Conservation (phyloP, 495 filamentous ascomycete genomes). For the Aspergillus heteromorphus region DNA sequence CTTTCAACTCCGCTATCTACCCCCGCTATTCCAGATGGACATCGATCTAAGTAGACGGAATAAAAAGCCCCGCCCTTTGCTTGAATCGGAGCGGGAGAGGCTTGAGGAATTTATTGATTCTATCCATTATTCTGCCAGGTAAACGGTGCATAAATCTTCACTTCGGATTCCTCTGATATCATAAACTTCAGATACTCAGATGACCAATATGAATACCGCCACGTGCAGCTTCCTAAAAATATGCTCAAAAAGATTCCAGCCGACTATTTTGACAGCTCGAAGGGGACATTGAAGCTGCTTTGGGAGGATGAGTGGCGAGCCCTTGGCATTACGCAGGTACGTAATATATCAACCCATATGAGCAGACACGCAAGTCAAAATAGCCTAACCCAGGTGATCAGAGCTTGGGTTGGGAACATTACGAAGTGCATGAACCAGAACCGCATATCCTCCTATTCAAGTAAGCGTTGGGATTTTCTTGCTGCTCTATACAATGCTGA, state of each 20-base stretch:
- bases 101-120: constrained; percentile 86
- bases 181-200: constrained; percentile 67
- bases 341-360: constrained; percentile 13
- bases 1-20: background rate
- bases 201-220: constrained; percentile 83
- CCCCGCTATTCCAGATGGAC: constrained; percentile 42
- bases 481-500: constrained; percentile 10
- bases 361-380: background rate
- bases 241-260: constrained; percentile 97
- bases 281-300: constrained; percentile 89
- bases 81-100: constrained; percentile 72
- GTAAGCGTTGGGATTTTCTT: constrained; percentile 48
- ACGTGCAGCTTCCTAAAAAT: constrained; percentile 93
- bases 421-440: constrained; percentile 97
- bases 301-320: constrained; percentile 99
- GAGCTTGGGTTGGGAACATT: constrained; percentile 98
- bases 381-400: constrained; percentile 29
- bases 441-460: constrained; percentile 98
- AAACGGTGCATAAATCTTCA: constrained; percentile 1
- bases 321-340: constrained; percentile 90
- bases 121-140: constrained; percentile 96
- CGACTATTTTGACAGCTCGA: constrained; percentile 86
- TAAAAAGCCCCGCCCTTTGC: constrained; percentile 70
- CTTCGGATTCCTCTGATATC: background rate
- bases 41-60: constrained; percentile 81